Base-by-base conservation (phyloP, 2,329 filamentous ascomycete species). In the Penicillium sclerotiorum region DNA sequence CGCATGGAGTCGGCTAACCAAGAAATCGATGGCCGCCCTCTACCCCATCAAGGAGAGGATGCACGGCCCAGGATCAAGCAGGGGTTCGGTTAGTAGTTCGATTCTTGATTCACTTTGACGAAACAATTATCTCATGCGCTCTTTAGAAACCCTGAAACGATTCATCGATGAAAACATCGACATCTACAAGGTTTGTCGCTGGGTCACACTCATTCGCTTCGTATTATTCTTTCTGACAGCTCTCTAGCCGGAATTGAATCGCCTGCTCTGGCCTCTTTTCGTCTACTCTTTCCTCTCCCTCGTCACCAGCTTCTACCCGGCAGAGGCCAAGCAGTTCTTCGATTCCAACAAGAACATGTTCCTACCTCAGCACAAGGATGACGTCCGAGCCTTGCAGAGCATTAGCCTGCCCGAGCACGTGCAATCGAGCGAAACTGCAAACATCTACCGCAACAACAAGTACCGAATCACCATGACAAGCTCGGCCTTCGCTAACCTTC, bases 151-250 rank as follows among this genome's bases (percentile, higher is more conserved):
- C 35, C 76, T 95, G 35, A 86, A 82, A 57, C 82, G 84, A 57
- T 99, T 92, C 88, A 86, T 96, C 39, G 91, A 96, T 58, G 91
- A 93, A 60, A 92, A 90, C 51, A 79, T 99, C 20, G 93, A 97
- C 57, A 81, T 97, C 22, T 97, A 97, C 81, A 96, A 96, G 78
- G 89, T 87, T 70, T 61, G 73, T 52, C 25, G 36, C 33, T 8
- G n/a, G n/a, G 5, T 5, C 8, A 21, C 35, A 28, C 13, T 43
- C 22, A 30, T 4, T 8, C 41, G 3, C 4, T 18, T 4, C 6
- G 17, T 7, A 11, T 6, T 17, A 5, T 4, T 8, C 23, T 63
- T 32, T 58, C 49, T 63, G 33, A 59, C 49, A 36, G 48, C 23
- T 30, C 23, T 51, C 11, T 55, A 92, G 84, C 90, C 93, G 37